Base-by-base conservation (phyloP, 345 rosid genomes). In the Eutrema japonicum region DNA sequence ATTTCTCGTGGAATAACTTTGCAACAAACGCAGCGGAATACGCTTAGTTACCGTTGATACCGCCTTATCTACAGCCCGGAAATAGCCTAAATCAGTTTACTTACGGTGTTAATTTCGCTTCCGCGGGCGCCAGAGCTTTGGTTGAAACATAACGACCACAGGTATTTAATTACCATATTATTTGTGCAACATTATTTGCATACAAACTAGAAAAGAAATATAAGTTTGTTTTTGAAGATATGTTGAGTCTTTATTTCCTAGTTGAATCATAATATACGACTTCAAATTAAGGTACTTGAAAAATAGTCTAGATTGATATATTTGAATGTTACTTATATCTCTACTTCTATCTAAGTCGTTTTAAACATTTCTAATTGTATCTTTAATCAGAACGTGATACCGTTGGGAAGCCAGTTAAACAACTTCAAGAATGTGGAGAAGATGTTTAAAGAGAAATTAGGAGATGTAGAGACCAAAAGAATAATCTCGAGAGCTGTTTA, bases 91-190 rank as follows among this genome's bases (percentile, higher is more conserved):
- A 61, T 58, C 62, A 70, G 16, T 67, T 56, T 8, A 71, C 64
- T 18, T 65, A 76, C 41, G 91, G 88, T 4, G 77, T 75, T 7
- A 87, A 83, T 75, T 85, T 85, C 2, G 88, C 86, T 9, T 82
- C 94, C 0, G 80, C 69, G 1, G 85, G 86, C 47, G 94, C 84
- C 35, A 87, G 86, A n/a, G 86, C 84, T 63, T 69, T 89, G 37
- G 64, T 67, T 32, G 76, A 83, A 74, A 82, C 86, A 30, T 10
- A 64, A 62, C 75, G 5, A 58, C 83, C 76, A 68, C 68, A 47
- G 42, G 88, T 79, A 68, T 8, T 62, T 43, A 41, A 2, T 35
- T 18, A 51, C 41, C 9, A 64, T 10, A 8, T 30, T 11, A 30
- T 4, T 33, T 18, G 27, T 57, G 7, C 8, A 32, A 35, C 56